Base-by-base conservation (phyloP, 768 basidiomycete species). In the Termitomyces titanicus region DNA sequence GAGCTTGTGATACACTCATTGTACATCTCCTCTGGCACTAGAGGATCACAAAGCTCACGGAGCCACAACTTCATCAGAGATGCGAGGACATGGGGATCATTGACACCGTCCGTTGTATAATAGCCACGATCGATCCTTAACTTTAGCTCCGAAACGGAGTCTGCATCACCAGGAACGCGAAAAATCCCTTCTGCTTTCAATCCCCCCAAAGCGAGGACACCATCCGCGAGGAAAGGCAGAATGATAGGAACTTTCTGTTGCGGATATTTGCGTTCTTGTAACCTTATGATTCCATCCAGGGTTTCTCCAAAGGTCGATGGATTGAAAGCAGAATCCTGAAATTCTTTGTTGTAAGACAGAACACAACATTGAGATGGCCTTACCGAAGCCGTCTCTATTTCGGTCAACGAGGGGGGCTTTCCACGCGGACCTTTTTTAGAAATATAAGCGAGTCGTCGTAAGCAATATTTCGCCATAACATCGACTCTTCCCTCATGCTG, bases 291-390 rank as follows among this genome's bases (percentile, higher is more conserved):
- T 24, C 85, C 85, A 59, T 90, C 89, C 12, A 98, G 77, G 0
- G 91, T 86, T 74, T 95, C 93, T 13, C 94, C 93, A 64, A 97
- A 98, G 1, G 90, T 94, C 1, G 92, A 94, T 0, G 94, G 93
- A 60, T 94, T 90, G 74, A 97, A 98, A 8, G 95, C 94, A 25
- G 94, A 93, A 63, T 94, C 92, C 83, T 91, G 63, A 49, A 47
- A 29, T 10, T 54, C 12, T 35, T n/a, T n/a, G n/a, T 29, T 34
- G 53, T 64, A 50, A 60, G 57, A 50, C 48, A 15, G 42, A 47
- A 33, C n/a, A 43, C 52, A 37, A 9, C 46, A 38, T 18, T 43
- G 44, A 15, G 29, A 55, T 20, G 40, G 40, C 73, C 83, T 62
- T 59, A 88, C 89, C 54, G 90, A 88, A 20, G 94, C 94, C 2